Conservation (phyloP, 192 early-diverging fungal species). For the Gryganskiella cystojenkinii region DNA sequence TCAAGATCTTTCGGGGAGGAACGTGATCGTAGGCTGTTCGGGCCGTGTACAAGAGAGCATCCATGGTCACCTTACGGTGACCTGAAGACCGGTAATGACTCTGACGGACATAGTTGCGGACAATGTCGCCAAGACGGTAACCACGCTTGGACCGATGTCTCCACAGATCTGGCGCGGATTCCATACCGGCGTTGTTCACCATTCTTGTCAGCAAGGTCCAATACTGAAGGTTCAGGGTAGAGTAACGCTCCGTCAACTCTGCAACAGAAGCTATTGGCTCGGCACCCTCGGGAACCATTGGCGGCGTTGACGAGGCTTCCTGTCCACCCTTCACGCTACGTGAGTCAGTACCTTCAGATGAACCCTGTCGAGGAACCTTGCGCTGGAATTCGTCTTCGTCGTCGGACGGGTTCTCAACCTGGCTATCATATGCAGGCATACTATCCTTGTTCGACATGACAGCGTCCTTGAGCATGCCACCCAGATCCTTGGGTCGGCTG, state of each 20-base stretch:
- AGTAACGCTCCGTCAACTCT: conserved; percentile 50
- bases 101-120: conserved; percentile 54
- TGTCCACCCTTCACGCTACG: not conserved
- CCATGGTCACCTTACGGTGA: conserved; percentile 50
- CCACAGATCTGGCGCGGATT: conserved; percentile 63
- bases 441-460: conserved; percentile 17
- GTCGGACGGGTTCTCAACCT: not conserved
- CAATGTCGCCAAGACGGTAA: conserved; percentile 55
- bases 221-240: conserved; percentile 66
- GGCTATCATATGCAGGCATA: not conserved
- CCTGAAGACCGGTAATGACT: conserved; percentile 35
- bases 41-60: conserved; percentile 62
- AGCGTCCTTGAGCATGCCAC: conserved; percentile 26
- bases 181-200: conserved; percentile 62
- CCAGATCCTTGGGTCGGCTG: conserved; percentile 40
- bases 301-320: conserved; percentile 38
- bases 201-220: conserved; percentile 65
- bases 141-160: conserved; percentile 60
- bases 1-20: conserved; percentile 25
- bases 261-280: conserved; percentile 29
- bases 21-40: conserved; percentile 54
- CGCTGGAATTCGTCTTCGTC: conserved; percentile 8
- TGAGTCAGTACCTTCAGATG: too few relatives aligned
- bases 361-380: conserved; percentile 1
- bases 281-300: conserved; percentile 31